A percentile compares a stretch with the other conserved stretches of the same genome.
phyloP scores from a whole-genome alignment of 176 grass and related monocot species.

The Oryza meyeriana region DNA sequence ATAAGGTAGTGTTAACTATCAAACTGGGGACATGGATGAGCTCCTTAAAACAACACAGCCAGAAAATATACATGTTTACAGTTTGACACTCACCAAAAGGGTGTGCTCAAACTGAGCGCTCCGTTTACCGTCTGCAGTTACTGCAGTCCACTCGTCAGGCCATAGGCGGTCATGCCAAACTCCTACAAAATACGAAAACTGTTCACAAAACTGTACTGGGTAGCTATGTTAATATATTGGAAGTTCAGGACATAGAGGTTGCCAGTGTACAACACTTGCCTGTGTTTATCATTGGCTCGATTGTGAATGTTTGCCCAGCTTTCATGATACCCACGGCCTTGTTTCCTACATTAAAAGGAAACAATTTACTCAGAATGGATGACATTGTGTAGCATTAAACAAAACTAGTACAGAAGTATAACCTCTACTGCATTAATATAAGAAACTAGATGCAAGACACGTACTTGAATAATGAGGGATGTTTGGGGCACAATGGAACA shows the following conservation, averaged over 20 bases:
- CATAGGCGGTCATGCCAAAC: slow-evolving; percentile 82
- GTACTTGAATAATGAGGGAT: slow-evolving; percentile 97
- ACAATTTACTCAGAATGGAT: slow-evolving; percentile 7
- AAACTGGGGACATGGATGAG: not conserved
- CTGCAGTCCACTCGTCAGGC: slow-evolving; percentile 96
- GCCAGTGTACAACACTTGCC: slow-evolving; percentile 41
- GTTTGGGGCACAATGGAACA: slow-evolving; percentile 96
- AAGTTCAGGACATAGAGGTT: not conserved
- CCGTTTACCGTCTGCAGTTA: slow-evolving; percentile 90
- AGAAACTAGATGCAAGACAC: slow-evolving; percentile 24
- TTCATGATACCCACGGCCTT: slow-evolving; percentile 99
- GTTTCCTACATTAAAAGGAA: slow-evolving; percentile 62
- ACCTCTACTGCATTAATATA: not conserved
- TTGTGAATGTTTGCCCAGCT: slow-evolving; percentile 96
- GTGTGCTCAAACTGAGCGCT: slow-evolving; percentile 99
- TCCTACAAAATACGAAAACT: slow-evolving; percentile 48
- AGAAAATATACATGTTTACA: slow-evolving; percentile 14
- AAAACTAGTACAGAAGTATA: not conserved
- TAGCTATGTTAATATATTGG: not conserved
- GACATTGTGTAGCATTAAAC: slow-evolving; percentile 1
- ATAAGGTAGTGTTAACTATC: not conserved
- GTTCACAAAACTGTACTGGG: slow-evolving; percentile 21
- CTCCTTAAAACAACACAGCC: not conserved
- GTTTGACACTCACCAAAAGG: slow-evolving; percentile 81
- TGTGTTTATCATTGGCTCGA: slow-evolving; percentile 98